Evolutionary conservation across 2,329 filamentous ascomycete species (phyloP), one percentile per base, ranked within the genome.

Genomic region (Diplodia mutila): DNA sequence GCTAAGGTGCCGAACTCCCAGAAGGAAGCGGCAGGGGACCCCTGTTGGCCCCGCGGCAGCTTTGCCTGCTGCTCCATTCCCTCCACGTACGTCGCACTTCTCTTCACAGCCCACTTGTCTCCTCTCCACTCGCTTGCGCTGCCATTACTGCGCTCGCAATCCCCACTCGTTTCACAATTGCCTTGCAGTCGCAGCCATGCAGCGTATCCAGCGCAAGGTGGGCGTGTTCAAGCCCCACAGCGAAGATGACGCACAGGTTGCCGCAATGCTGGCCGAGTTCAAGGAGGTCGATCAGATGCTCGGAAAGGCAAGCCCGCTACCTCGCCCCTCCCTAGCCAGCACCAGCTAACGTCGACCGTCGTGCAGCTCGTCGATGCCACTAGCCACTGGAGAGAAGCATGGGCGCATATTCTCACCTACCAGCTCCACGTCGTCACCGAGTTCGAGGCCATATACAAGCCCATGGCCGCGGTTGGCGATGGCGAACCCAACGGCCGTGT

Each of bases 271-370:
- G 67, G 89, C 87, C 72, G 92, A 95, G 74, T 95, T 93, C 75
- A 90, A 93, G 72, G 89, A 94, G 78, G 90, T 90, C 29, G 91
- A 95, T 77, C 87, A 86, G 71, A 86, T 94, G 75, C 84, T 95
- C 70, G 85, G 86, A 71, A 89, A 88, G 84, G 91, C 93, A 82
- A 68, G 67, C 61, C 69, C 69, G 42, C 53, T 66, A 54, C 34
- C 29, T n/a, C 59, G 25, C 34, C 67, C 27, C 59, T 61, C 57
- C 27, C 46, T 46, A 25, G 48, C 52, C 32, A 69, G 48, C 16
- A 7, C 51, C 51, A 21, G 11, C 54, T 69, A 65, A 27, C 9
- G 16, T 61, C 52, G 18, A 68, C 61, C 9, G 6, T 46, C 25
- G 53, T 52, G 14, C 71, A 94, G 91, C 87, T 95, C 72, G 87